Conservation (phyloP, 108 stramenopile species). For the Cyclotella cryptica region DNA sequence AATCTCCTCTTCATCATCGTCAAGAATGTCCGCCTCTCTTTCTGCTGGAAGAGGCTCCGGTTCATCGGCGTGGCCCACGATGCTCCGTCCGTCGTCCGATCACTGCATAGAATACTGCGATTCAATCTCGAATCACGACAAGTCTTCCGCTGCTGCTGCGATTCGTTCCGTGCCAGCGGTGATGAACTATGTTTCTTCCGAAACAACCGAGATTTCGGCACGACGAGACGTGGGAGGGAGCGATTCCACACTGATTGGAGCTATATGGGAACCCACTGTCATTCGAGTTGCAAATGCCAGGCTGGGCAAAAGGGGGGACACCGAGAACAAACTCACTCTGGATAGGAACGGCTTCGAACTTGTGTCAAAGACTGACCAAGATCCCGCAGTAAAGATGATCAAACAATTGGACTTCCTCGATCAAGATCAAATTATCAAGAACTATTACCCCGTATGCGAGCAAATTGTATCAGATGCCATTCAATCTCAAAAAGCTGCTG, state of each 20-base stretch:
- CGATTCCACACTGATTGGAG: conserved; percentile 51
- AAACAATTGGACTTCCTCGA: conserved; percentile 56
- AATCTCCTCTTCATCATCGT: not conserved
- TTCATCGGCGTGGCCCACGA: conserved; percentile 29
- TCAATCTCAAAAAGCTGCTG: conserved; percentile 2
- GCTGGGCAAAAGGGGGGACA: not conserved
- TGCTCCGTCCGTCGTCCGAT: conserved; percentile 17
- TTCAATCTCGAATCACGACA: not conserved
- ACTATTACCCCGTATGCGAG: conserved; percentile 65
- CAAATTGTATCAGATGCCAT: conserved; percentile 23
- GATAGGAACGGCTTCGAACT: conserved; percentile 60
- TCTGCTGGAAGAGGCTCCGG: not conserved
- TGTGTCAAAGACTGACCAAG: not conserved
- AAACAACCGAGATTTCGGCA: conserved; percentile 46
- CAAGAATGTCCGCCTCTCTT: not conserved
- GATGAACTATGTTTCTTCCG: conserved; percentile 63
- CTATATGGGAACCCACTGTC: conserved; percentile 48
- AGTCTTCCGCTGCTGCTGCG: not conserved
- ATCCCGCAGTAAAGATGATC: not conserved
- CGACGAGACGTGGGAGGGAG: conserved; percentile 50
- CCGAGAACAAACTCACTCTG: conserved; percentile 19
- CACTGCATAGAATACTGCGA: conserved; percentile 2
- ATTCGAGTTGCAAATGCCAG: conserved; percentile 53
- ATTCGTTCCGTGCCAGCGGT: conserved; percentile 27
- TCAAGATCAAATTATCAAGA: conserved; percentile 51